Evolutionary conservation across 2,329 filamentous ascomycete species (phyloP), one percentile per base, ranked within the genome.

Genomic region (Tolypocladium tundrense): DNA sequence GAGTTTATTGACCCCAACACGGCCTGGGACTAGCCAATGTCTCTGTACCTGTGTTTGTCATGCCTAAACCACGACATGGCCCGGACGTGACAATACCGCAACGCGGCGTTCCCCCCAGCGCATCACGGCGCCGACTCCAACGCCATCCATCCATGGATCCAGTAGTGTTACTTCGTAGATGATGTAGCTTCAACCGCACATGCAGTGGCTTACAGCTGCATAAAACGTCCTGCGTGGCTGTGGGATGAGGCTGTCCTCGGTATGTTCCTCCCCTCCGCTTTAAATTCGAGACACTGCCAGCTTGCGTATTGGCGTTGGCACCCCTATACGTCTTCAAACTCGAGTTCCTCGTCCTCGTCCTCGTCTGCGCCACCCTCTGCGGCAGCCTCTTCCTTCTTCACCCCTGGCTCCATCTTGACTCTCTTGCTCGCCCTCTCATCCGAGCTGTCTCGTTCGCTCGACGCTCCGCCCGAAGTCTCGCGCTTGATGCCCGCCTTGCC

Each of bases 341-440:
- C 81, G 60, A 84, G 68, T 50, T 81, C 80, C 37, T 81, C 79
- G 31, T 82, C 80, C 40, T 74, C 74, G 19, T 79, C 76, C 24
- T 78, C 77, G 40, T 77, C 77, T 7, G 71, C 73, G 14, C 79
- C 74, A n/a, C 79, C 77, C 35, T 76, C 76, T 7, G 70, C 71
- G n/a, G 54, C 27, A 43, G 27, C 2, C 11, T 65, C 65, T 13
- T 65, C 67, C 33, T 79, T 39, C 13, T 79, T 77, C n/a, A 74
- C 71, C 35, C 74, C 73, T 14, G 72, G 65, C 56, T 86, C 84
- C 21, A 87, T 68, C 69, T 85, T 86, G 51, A 83, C 77, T 61
- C 81, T 81, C 74, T 90, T 90, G 11, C 77, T 71, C 14, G 79
- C 75, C 43, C 75, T 70, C 27, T 75, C 75, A 58, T 80, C 80